These are phyloP conservation scores for Penicillium thymicola DNA, from an alignment of 2,329 filamentous ascomycete genomes.

Conservation along the genomic window DNA sequence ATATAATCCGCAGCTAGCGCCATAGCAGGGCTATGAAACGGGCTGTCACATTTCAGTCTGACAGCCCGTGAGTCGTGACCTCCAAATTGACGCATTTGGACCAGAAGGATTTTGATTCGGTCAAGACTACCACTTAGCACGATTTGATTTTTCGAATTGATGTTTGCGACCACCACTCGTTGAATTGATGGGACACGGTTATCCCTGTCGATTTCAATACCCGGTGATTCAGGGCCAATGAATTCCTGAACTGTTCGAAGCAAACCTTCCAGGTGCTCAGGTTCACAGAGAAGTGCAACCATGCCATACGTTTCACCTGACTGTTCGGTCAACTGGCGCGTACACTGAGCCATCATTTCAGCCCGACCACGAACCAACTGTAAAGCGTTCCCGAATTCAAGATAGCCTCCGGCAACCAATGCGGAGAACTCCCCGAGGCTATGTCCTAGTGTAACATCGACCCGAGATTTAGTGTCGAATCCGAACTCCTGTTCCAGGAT, in stretches of 20 bases:
- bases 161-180: conserved; percentile 86
- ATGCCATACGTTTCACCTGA: conserved; percentile 86
- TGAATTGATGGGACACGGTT: conserved; percentile 71
- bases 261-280: conserved; percentile 66
- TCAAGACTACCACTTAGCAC: conserved; percentile 85
- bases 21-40: conserved; percentile 93
- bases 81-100: conserved; percentile 82
- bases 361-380: conserved; percentile 73
- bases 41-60: conserved; percentile 78
- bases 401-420: conserved; percentile 77
- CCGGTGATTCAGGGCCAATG: conserved; percentile 64
- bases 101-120: conserved; percentile 74
- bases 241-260: conserved; percentile 76
- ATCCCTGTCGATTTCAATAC: conserved; percentile 60
- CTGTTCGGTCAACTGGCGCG: conserved; percentile 59
- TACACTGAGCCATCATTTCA: conserved; percentile 78
- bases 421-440: conserved; percentile 92
- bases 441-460: conserved; percentile 84
- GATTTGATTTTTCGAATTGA: conserved; percentile 95
- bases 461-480: conserved; percentile 66
- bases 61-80: conserved; percentile 90
- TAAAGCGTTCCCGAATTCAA: conserved; percentile 74
- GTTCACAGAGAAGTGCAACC: conserved; percentile 88
- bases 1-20: conserved; percentile 74
- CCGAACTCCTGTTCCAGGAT: conserved; percentile 82